A percentile compares a stretch with the other conserved stretches of the same genome.
phyloP scores from a whole-genome alignment of 106 monocot genomes.

The Xerophyta viscosa region DNA sequence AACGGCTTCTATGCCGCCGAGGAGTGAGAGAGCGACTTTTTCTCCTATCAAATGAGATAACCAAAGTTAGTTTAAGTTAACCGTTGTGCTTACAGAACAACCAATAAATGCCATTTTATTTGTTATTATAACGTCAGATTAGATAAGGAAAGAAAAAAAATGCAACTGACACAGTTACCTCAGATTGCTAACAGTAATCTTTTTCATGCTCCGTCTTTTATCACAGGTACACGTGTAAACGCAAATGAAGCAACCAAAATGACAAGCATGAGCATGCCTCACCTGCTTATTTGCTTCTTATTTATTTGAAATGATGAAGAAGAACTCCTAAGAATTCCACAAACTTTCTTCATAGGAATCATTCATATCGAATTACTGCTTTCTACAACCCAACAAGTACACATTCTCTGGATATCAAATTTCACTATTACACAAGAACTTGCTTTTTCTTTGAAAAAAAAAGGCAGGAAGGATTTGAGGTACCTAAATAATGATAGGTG shows the following conservation, averaged over 20 bases:
- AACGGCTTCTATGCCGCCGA: conserved; percentile 60
- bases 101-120: too few species aligned
- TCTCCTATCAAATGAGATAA: conserved; percentile 35
- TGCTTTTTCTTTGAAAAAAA: too few species aligned
- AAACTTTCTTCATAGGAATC: too few species aligned
- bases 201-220: conserved; percentile 54
- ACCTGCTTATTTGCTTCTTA: conserved; percentile 16
- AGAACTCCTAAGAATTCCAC: background rate
- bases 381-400: too few species aligned
- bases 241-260: conserved; percentile 30
- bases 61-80: conserved; percentile 2
- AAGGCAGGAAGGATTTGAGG: too few species aligned
- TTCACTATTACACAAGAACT: too few species aligned
- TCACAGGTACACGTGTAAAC: conserved; percentile 24
- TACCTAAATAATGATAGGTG: too few species aligned
- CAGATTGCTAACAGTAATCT: conserved; percentile 39
- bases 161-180: conserved; percentile 31
- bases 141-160: conserved; percentile 1
- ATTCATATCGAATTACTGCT: too few species aligned
- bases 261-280: conserved; percentile 11
- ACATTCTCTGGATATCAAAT: too few species aligned
- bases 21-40: conserved; percentile 67
- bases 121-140: background rate
- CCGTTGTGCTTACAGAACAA: background rate
- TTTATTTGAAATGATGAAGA: background rate